phyloP scores from a whole-genome alignment of 345 rosid genomes.

The Ceriops zippeliana region DNA sequence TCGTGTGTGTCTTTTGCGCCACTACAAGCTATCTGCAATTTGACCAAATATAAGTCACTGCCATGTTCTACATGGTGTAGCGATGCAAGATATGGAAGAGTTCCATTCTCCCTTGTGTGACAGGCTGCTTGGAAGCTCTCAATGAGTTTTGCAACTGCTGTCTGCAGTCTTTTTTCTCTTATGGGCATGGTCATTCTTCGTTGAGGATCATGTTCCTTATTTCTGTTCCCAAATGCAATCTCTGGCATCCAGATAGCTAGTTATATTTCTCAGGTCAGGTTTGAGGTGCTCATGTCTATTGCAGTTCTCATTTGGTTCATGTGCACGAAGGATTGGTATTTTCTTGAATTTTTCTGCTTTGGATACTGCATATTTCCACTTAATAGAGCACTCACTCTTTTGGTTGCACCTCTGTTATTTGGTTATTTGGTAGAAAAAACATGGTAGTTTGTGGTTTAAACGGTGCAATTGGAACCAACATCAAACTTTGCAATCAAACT shows the following conservation, averaged over 20 bases:
- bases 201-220: conserved; percentile 8
- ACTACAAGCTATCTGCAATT: conserved; percentile 30
- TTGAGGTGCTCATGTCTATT: neutral
- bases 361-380: too few species aligned
- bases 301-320: too few species aligned
- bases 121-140: conserved; percentile 31
- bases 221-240: conserved; percentile 6
- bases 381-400: too few species aligned
- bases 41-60: conserved; percentile 20
- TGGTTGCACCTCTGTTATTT: too few species aligned
- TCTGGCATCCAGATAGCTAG: conserved; percentile 10
- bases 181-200: conserved; percentile 3
- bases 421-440: too few species aligned
- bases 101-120: conserved; percentile 19
- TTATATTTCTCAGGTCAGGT: conserved; percentile 9
- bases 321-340: too few species aligned
- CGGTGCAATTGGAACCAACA: too few species aligned
- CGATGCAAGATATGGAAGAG: conserved; percentile 26
- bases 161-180: conserved; percentile 9
- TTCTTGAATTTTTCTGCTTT: too few species aligned
- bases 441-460: too few species aligned
- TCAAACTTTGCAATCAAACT: too few species aligned
- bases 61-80: conserved; percentile 21
- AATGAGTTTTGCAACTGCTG: conserved; percentile 22
- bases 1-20: conserved; percentile 29